Conservation (phyloP, 2,329 filamentous ascomycete genomes). For the Pseudogymnoascus sp. region DNA sequence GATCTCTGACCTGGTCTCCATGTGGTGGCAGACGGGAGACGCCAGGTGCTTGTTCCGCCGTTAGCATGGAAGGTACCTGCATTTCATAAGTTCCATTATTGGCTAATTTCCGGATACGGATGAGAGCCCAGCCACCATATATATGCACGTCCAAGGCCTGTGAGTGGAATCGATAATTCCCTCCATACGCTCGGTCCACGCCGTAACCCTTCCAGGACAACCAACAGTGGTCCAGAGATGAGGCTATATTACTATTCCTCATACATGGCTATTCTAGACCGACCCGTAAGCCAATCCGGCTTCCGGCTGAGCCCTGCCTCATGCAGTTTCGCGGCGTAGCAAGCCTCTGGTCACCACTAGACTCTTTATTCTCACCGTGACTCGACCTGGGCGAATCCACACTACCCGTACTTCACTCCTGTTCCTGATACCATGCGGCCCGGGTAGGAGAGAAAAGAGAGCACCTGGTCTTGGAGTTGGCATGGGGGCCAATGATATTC, state of each 20-base stretch:
- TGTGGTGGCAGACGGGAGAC: background rate
- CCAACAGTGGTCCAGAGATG: background rate
- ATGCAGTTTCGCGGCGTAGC: conserved; percentile 3
- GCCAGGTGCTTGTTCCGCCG: background rate
- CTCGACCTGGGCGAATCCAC: background rate
- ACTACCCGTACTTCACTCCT: background rate
- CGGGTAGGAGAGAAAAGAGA: background rate
- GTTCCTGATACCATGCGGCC: background rate
- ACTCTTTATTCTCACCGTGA: conserved; percentile 3
- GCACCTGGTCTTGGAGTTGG: background rate
- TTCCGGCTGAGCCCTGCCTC: background rate
- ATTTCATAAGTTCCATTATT: background rate
- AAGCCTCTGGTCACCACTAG: background rate
- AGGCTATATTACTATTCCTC: background rate
- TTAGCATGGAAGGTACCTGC: conserved; percentile 2
- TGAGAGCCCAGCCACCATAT: background rate
- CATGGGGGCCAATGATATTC: background rate
- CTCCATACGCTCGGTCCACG: background rate
- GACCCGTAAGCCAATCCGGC: background rate
- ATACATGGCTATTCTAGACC: background rate
- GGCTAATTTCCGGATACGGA: conserved; percentile 5
- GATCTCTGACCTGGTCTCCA: conserved; percentile 6
- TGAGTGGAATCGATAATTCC: background rate
- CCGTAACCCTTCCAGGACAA: background rate
- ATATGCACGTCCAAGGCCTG: background rate